phyloP scores from a whole-genome alignment of 2,329 filamentous ascomycete species.

The Cryphonectria japonica region DNA sequence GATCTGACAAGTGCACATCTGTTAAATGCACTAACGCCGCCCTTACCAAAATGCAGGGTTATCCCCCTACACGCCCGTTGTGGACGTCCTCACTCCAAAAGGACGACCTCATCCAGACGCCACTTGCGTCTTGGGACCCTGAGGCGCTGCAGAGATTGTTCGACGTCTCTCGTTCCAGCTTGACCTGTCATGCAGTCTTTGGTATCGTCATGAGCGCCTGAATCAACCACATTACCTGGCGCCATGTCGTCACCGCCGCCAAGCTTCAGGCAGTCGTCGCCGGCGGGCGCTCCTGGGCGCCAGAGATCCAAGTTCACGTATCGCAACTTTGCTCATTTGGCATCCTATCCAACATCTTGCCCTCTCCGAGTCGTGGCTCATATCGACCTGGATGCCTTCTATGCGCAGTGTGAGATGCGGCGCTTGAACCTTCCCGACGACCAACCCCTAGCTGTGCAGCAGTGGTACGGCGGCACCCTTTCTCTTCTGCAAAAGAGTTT shows the following conservation, averaged over 20 bases:
- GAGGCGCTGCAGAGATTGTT: not conserved
- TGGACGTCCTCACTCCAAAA: not conserved
- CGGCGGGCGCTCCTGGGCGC: slow-evolving; percentile 37
- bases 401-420: slow-evolving; percentile 94
- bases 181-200: not conserved
- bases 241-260: slow-evolving; percentile 38
- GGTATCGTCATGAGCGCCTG: not conserved
- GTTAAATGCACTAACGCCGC: not conserved
- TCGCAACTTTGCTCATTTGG: slow-evolving; percentile 77
- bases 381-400: slow-evolving; percentile 96
- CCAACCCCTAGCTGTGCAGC: slow-evolving; percentile 86
- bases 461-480: slow-evolving; percentile 65
- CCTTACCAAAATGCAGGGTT: not conserved
- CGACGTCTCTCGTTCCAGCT: not conserved
- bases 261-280: slow-evolving; percentile 42
- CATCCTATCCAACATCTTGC: slow-evolving; percentile 69
- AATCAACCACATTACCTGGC: slow-evolving; percentile 3
- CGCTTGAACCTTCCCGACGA: slow-evolving; percentile 75
- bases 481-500: not conserved
- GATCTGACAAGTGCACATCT: not conserved
- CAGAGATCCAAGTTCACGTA: slow-evolving; percentile 78
- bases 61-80: not conserved
- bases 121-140: not conserved
- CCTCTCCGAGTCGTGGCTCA: slow-evolving; percentile 88
- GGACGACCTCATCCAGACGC: not conserved